Evolutionary conservation across 768 basidiomycete species (phyloP).

Genomic region (Xanthoconium purpureum): DNA sequence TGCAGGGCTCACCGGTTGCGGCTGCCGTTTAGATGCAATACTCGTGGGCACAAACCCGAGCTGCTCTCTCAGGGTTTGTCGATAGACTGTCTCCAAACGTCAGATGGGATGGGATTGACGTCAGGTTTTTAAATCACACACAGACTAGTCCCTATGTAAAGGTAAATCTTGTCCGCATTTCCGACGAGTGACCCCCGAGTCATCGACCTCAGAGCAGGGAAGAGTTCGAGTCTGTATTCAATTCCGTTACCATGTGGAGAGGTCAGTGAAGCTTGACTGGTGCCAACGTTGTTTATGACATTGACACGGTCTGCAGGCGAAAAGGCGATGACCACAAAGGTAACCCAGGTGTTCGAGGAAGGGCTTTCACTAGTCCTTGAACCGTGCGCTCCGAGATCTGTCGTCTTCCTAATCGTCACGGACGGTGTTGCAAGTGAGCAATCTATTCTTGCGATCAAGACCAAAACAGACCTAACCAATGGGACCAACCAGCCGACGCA

Average conservation of each 20-base stretch:
- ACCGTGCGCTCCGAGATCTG: conserved; percentile 4
- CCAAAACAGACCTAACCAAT: not conserved
- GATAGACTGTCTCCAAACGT: conserved; percentile 9
- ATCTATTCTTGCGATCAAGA: not conserved
- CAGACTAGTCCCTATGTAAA: conserved; percentile 2
- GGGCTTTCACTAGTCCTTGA: conserved; percentile 3
- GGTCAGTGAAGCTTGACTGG: conserved; percentile 5
- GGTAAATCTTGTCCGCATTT: not conserved
- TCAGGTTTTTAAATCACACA: conserved; percentile 18
- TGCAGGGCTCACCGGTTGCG: not conserved
- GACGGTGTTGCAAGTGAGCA: conserved; percentile 20
- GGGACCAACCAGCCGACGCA: conserved; percentile 9
- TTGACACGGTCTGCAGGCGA: conserved; percentile 6
- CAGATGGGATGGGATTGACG: conserved; percentile 18
- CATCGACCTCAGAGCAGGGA: conserved; percentile 6
- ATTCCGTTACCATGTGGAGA: conserved; percentile 18
- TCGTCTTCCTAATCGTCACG: conserved; percentile 18
- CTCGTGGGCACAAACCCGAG: conserved; percentile 22
- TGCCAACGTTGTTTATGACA: not conserved
- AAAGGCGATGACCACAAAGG: conserved; percentile 18
- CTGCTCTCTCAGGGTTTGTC: conserved; percentile 13
- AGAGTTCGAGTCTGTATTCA: conserved; percentile 19
- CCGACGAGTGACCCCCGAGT: not conserved
- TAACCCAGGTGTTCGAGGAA: conserved; percentile 19
- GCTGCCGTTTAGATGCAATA: conserved; percentile 16